Evolutionary conservation across 192 early-diverging fungal species (phyloP).

Genomic region (Glomus cerebriforme): DNA sequence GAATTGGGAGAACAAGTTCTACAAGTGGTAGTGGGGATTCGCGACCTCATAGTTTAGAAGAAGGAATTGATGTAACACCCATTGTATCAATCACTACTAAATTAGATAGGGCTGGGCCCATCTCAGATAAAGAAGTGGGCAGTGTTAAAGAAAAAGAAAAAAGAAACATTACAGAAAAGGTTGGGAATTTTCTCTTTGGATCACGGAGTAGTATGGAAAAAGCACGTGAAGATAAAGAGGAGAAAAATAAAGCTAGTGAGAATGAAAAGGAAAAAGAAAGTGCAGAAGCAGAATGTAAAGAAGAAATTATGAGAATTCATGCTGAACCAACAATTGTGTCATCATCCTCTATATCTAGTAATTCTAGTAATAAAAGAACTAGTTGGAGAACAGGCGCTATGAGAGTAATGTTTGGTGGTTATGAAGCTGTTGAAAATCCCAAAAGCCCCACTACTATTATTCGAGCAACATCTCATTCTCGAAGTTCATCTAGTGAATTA

Average conservation of each 20-base stretch:
- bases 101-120: constrained; percentile 22
- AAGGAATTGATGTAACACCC: constrained; percentile 21
- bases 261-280: constrained; percentile 9
- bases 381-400: constrained; percentile 19
- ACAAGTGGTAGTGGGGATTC: constrained; percentile 37
- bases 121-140: constrained; percentile 19
- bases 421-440: background rate
- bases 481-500: constrained; percentile 10
- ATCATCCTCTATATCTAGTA: background rate
- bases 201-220: constrained; percentile 27
- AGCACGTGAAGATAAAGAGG: constrained; percentile 26
- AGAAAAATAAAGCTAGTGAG: constrained; percentile 12
- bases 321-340: background rate
- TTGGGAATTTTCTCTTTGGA: constrained; percentile 24
- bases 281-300: background rate
- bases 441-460: constrained; percentile 13
- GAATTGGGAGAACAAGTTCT: constrained; percentile 28
- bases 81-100: background rate
- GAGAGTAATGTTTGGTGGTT: constrained; percentile 24
- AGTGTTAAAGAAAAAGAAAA: constrained; percentile 25
- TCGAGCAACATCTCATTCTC: background rate
- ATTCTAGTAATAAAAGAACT: constrained; percentile 22
- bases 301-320: background rate
- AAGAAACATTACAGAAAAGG: constrained; percentile 32
- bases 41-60: constrained; percentile 48